Conservation (phyloP, 2,329 filamentous ascomycete species). For the Colletotrichum magnum region DNA sequence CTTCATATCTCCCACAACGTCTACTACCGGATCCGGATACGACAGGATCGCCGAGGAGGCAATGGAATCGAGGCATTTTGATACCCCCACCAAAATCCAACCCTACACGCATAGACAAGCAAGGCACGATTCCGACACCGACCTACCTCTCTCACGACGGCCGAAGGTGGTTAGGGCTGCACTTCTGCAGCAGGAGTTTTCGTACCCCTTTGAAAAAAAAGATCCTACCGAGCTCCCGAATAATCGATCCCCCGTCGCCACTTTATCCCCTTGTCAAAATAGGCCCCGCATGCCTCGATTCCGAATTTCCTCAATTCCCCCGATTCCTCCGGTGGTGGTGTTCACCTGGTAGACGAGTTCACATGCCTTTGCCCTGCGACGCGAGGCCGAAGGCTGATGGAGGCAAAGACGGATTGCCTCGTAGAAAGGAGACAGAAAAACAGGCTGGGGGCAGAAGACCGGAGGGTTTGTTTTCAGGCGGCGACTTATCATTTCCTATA, state of each 20-base stretch:
- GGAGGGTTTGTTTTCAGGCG: constrained; percentile 27
- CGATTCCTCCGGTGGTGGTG: constrained; percentile 25
- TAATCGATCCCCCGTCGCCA: constrained; percentile 22
- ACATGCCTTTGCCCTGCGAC: constrained; percentile 6
- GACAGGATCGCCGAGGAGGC: constrained; percentile 39
- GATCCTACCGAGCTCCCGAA: constrained; percentile 7
- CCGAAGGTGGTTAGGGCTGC: constrained; percentile 30
- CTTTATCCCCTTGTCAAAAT: constrained; percentile 16
- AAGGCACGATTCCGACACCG: constrained; percentile 37
- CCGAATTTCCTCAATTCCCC: constrained; percentile 34
- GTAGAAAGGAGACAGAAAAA: constrained; percentile 14
- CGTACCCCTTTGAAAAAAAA: not conserved
- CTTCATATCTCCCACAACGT: constrained; percentile 41
- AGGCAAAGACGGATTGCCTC: constrained; percentile 17
- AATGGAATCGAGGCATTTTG: constrained; percentile 42
- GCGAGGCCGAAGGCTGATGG: constrained; percentile 18
- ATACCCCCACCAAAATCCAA: constrained; percentile 42
- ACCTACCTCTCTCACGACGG: constrained; percentile 27
- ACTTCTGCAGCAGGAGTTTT: constrained; percentile 34
- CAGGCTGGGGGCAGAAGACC: constrained; percentile 9
- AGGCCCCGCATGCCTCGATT: constrained; percentile 25
- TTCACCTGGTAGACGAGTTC: constrained; percentile 33
- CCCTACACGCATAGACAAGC: constrained; percentile 37
- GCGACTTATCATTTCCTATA: constrained; percentile 28
- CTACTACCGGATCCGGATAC: constrained; percentile 36